Base-by-base conservation (phyloP, 148 eudicot species). In the Cornus controversa region DNA sequence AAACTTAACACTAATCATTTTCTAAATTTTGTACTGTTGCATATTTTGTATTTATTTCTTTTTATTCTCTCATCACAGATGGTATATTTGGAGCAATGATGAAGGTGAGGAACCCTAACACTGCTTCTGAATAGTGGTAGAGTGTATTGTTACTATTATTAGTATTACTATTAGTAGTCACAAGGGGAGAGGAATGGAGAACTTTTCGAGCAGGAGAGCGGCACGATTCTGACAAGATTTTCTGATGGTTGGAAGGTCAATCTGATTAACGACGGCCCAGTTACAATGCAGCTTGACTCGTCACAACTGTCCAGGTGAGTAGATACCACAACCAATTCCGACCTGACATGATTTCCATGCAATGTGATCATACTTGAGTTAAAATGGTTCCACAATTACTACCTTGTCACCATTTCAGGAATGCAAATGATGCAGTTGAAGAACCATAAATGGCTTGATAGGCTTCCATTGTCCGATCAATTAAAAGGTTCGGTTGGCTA, bases 51-150 rank as follows among this genome's bases (percentile, higher is more conserved):
- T 68, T 67, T 10, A 69, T 37, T 63, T 27, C 25, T 80, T 69
- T 53, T 68, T 64, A 42, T 60, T 31, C 31, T 58, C 67, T 71
- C 22, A 63, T 84, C 70, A 74, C 90, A 96, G 99, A 96, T 90
- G 99, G 99, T 58, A 58, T 96, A 69, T 96, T 96, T 85, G 99
- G 99, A 84, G 99, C 99, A 60, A 93, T 86, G 97, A 96, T 96
- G 99, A 93, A 91, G 90, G 98, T 95, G 77, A 88, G 84, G 31
- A 45, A 36, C 8, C 66, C 11, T 22, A 67, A 72, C 25, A 40
- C 45, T 40, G 45, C 7, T 6, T 40, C 45, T 40, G 45, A 9
- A 40, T 40, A 40, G 45, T 6, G 6, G 5, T 40, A 40, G 45
- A 40, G 22, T 66, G 28, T 8, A 22, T 37, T 71, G 34, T 45